phyloP scores from a whole-genome alignment of 768 basidiomycete genomes.

The Tylopilus balloui region DNA sequence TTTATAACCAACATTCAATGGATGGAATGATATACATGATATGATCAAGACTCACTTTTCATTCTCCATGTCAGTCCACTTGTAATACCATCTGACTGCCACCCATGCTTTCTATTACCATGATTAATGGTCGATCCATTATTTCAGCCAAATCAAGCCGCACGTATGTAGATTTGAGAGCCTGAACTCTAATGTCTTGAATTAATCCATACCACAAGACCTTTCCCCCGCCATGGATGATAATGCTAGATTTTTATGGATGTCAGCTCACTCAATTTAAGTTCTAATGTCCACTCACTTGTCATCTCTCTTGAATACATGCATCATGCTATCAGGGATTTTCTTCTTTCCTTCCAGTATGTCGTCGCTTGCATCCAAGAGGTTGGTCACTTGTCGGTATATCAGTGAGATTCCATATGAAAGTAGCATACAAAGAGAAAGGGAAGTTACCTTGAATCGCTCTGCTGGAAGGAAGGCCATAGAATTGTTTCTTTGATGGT shows the following conservation, averaged over 20 bases:
- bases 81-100: neutral
- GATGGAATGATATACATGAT: neutral
- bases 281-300: too few species aligned
- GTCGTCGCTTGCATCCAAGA: neutral
- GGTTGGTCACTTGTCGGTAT: neutral
- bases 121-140: neutral
- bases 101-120: neutral
- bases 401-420: too few species aligned
- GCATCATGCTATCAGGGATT: neutral
- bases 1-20: neutral
- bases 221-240: neutral
- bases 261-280: too few species aligned
- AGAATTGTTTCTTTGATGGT: too few species aligned
- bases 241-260: neutral
- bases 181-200: neutral
- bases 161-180: neutral
- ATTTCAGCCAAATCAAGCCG: neutral
- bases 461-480: too few species aligned
- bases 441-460: too few species aligned
- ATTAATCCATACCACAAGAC: neutral
- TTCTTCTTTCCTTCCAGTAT: neutral
- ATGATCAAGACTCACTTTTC: neutral
- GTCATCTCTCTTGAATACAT: neutral
- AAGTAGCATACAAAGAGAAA: too few species aligned
- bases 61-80: neutral